Percentiles rank a stretch among this genome's conserved stretches.
phyloP scores from a whole-genome alignment of 2,329 filamentous ascomycete genomes.

The Colletotrichum graminicola region DNA sequence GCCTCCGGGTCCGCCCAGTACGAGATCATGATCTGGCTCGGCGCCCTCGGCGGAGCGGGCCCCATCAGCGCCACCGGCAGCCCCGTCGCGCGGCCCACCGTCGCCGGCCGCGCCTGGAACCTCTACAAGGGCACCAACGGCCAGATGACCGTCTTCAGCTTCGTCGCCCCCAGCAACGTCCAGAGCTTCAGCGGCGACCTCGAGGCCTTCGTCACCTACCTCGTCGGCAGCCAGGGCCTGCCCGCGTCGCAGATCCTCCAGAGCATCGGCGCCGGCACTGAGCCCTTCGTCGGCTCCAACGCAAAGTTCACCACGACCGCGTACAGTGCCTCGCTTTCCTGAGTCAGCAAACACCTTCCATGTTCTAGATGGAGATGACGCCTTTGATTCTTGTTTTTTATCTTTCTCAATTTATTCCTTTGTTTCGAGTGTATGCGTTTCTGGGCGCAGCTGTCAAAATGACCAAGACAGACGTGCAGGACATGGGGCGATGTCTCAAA shows the following conservation, averaged over 20 bases:
- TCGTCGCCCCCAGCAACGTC: slow-evolving; percentile 55
- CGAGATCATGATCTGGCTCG: slow-evolving; percentile 77
- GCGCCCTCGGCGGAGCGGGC: slow-evolving; percentile 67
- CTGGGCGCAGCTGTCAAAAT: background rate
- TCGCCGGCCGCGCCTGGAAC: slow-evolving; percentile 67
- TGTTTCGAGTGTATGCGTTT: background rate
- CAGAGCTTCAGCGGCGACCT: slow-evolving; percentile 69
- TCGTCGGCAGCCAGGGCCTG: slow-evolving; percentile 62
- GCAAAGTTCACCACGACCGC: slow-evolving; percentile 44
- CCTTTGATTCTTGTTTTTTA: background rate
- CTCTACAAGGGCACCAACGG: slow-evolving; percentile 73
- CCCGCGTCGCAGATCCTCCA: slow-evolving; percentile 50
- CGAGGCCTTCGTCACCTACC: slow-evolving; percentile 68
- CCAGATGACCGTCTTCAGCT: slow-evolving; percentile 71
- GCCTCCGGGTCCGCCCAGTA: slow-evolving; percentile 61
- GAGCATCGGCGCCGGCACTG: slow-evolving; percentile 66
- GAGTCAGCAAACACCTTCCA: background rate
- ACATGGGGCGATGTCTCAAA: slow-evolving; percentile 7
- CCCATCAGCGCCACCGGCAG: slow-evolving; percentile 65
- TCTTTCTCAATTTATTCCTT: background rate
- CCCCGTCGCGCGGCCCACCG: slow-evolving; percentile 64
- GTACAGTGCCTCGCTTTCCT: slow-evolving; percentile 31
- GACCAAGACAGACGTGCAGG: slow-evolving; percentile 25
- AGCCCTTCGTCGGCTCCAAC: slow-evolving; percentile 66
- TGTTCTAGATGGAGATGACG: background rate